These are phyloP conservation scores for Immersiella caudata DNA, from an alignment of 495 filamentous ascomycete species.

Conservation along the genomic window DNA sequence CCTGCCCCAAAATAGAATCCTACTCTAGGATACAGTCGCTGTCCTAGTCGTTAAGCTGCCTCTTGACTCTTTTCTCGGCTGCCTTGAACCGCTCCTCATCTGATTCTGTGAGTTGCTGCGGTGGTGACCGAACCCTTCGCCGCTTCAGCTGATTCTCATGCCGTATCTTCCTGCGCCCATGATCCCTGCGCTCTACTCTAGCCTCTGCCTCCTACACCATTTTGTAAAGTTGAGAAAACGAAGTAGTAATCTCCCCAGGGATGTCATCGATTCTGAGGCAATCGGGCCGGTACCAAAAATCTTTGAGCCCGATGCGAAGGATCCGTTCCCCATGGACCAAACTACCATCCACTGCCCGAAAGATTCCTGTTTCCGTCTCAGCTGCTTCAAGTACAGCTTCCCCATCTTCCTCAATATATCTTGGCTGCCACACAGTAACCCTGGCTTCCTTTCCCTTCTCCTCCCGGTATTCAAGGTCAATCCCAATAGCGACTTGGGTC, in stretches of 20 bases:
- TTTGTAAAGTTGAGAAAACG: not conserved
- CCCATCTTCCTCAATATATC: not conserved
- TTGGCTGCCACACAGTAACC: constrained; percentile 3
- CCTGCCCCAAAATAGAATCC: no score
- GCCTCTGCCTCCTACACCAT: not conserved
- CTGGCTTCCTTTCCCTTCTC: not conserved
- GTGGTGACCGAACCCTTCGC: no score
- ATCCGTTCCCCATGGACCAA: not conserved
- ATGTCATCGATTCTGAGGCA: not conserved
- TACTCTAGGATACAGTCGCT: no score
- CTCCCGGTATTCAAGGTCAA: constrained; percentile 1
- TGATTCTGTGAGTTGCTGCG: no score
- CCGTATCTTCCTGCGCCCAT: no score
- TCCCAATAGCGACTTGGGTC: not conserved
- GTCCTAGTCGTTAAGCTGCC: no score
- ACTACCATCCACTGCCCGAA: not conserved
- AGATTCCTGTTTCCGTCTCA: not conserved
- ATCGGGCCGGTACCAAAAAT: not conserved
- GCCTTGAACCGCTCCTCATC: no score
- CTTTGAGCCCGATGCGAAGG: not conserved
- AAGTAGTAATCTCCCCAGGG: not conserved
- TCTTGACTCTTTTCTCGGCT: no score
- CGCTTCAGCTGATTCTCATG: no score
- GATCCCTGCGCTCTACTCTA: no score
- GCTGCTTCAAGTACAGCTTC: not conserved